Percentiles rank a stretch among this genome's conserved stretches.
Evolutionary conservation across 352 stramenopile genomes (phyloP).

Genomic region (Labyrinthula sp.): DNA sequence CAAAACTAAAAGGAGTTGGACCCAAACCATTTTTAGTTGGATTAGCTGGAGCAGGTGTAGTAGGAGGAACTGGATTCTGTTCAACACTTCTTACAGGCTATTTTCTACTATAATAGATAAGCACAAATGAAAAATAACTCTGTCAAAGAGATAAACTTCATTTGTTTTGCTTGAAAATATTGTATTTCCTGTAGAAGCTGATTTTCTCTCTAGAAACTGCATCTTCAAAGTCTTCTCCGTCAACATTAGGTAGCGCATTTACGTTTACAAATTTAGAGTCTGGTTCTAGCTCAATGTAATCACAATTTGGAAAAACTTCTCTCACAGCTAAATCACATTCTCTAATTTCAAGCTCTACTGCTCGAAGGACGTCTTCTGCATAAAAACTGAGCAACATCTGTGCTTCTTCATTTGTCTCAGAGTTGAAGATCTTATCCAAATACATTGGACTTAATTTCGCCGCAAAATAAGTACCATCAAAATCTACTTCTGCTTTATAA

Average conservation of each 20-base stretch:
- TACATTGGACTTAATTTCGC: slow-evolving; percentile 73
- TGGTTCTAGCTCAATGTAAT: slow-evolving; percentile 88
- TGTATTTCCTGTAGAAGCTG: no score
- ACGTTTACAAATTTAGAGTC: slow-evolving; percentile 40
- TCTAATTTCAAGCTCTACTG: slow-evolving; percentile 80
- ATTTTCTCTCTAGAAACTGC: no score
- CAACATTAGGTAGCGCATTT: slow-evolving; percentile 14
- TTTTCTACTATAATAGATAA: slow-evolving; percentile 7
- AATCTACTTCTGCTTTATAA: slow-evolving; percentile 96
- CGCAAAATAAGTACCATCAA: slow-evolving; percentile 90
- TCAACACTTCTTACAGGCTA: slow-evolving; percentile 31
- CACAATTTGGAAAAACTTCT: slow-evolving; percentile 63
- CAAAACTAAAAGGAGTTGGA: slow-evolving; percentile 35
- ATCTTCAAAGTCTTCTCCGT: no score
- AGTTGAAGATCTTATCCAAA: slow-evolving; percentile 66
- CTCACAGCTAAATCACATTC: slow-evolving; percentile 79
- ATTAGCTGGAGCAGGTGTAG: slow-evolving; percentile 34
- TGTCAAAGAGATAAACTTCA: no score
- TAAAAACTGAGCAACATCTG: slow-evolving; percentile 79
- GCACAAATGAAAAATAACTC: no score
- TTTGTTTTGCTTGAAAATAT: no score
- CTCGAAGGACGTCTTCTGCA: slow-evolving; percentile 79
- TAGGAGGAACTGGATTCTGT: slow-evolving; percentile 38
- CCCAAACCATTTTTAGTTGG: slow-evolving; percentile 40
- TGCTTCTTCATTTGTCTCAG: slow-evolving; percentile 47